These are phyloP conservation scores for Sphenostylis stenocarpa DNA, from an alignment of 306 rosid genomes.

Conservation along the genomic window DNA sequence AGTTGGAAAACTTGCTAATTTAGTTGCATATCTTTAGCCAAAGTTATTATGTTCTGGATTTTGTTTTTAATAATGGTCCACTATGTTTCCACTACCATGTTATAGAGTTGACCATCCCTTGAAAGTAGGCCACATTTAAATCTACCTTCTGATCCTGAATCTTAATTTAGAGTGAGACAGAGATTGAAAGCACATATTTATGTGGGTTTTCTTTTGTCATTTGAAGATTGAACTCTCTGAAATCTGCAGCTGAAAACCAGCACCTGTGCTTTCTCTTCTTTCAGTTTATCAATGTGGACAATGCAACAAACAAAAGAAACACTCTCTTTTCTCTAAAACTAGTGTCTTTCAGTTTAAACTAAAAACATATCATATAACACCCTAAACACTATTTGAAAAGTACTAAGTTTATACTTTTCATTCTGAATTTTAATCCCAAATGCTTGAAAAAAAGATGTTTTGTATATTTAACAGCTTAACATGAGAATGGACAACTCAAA, in stretches of 20 bases:
- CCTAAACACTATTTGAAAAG: not conserved
- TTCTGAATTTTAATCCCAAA: no score
- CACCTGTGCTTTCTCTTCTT: not conserved
- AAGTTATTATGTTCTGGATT: slow-evolving; percentile 2
- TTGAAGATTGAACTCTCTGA: slow-evolving; percentile 29
- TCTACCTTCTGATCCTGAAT: not conserved
- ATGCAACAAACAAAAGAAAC: not conserved
- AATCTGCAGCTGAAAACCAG: slow-evolving; percentile 21
- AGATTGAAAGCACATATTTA: slow-evolving; percentile 18
- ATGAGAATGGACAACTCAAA: no score
- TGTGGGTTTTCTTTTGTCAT: slow-evolving; percentile 23
- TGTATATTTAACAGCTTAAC: no score
- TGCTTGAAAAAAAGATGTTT: no score
- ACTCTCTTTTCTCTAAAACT: not conserved
- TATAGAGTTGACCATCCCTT: slow-evolving; percentile 41
- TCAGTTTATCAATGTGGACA: not conserved
- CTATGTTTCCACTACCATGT: slow-evolving; percentile 35
- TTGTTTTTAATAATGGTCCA: slow-evolving; percentile 28
- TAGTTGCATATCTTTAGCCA: slow-evolving; percentile 15
- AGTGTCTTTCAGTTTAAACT: not conserved
- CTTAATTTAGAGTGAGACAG: slow-evolving; percentile 14
- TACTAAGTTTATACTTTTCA: no score
- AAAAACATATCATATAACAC: not conserved
- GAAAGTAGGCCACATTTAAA: slow-evolving; percentile 40
- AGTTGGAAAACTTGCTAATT: slow-evolving; percentile 33